phyloP scores from a whole-genome alignment of 2,329 filamentous ascomycete genomes.

The Malbranchea cinnamomea region DNA sequence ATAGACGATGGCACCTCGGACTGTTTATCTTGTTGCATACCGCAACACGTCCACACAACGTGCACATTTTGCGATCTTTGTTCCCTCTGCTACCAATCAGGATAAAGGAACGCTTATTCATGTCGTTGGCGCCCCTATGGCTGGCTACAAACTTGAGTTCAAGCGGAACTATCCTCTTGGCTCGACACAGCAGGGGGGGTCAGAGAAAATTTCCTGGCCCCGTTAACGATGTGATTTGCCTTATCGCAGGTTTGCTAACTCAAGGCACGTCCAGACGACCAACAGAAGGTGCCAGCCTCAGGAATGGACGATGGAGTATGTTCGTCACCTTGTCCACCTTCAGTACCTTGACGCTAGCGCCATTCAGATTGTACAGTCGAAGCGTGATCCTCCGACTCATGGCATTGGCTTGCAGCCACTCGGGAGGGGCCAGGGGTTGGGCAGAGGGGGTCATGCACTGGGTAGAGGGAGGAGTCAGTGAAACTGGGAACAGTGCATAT shows the following conservation, averaged over 20 bases:
- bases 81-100: slow-evolving; percentile 11
- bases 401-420: too few species aligned
- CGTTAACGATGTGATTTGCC: slow-evolving; percentile 18
- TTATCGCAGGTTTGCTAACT: neutral
- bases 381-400: slow-evolving; percentile 17
- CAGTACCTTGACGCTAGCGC: slow-evolving; percentile 12
- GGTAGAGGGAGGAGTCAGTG: too few species aligned
- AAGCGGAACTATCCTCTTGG: slow-evolving; percentile 15
- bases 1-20: slow-evolving; percentile 12
- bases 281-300: slow-evolving; percentile 20
- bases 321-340: slow-evolving; percentile 14
- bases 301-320: slow-evolving; percentile 22
- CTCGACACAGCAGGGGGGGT: slow-evolving; percentile 9
- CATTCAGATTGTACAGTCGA: slow-evolving; percentile 16
- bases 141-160: slow-evolving; percentile 18
- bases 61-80: slow-evolving; percentile 19
- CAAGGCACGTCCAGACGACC: slow-evolving; percentile 11
- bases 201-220: slow-evolving; percentile 22
- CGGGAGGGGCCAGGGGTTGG: too few species aligned
- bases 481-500: too few species aligned
- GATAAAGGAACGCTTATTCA: slow-evolving; percentile 17
- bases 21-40: slow-evolving; percentile 14
- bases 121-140: slow-evolving; percentile 19
- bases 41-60: slow-evolving; percentile 14
- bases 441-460: too few species aligned